Evolutionary conservation across 2,329 filamentous ascomycete genomes (phyloP), one percentile per base, ranked within the genome.

Genomic region (Pseudogymnoascus sp.): DNA sequence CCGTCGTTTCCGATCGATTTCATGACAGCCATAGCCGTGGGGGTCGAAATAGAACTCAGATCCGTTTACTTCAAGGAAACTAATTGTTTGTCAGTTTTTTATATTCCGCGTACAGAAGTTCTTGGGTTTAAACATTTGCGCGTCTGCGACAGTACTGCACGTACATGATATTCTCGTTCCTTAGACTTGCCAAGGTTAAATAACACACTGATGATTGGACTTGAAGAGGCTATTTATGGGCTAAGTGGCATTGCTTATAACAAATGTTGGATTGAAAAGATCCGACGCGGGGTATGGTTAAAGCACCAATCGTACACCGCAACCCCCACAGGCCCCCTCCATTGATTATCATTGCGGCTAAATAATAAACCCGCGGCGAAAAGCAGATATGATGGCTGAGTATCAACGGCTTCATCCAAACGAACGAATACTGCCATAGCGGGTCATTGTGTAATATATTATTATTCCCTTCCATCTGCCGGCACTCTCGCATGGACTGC

Each of bases 201-300:
- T 12, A 21, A 55, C 49, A 55, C 14, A 35, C 29, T 55, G 29
- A 35, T 55, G 49, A 55, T 55, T 55, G 49, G 49, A 55, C 29
- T 55, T 55, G 29, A 35, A 55, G 49, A 55, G 49, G 49, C 49
- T 55, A 55, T 55, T 55, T 55, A 55, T 55, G 49, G 49, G 49
- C 49, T 55, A 55, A 55, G 49, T 55, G 16, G n/a, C 49, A 35
- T 33, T 55, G 49, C 49, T 33, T 55, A 55, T 55, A 35, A 55
- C 11, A 55, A 33, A 33, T 33, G 29, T 33, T 21, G 49, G 49
- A 31, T n/a, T 55, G 23, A 7, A 35, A 11, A 33, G 49, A 55
- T 55, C 16, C 29, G 10, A 26, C n/a, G 49, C 49, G 49, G 49
- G 49, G 29, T 55, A 55, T 55, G 49, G n/a, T 55, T 55, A 33